Evolutionary conservation across 768 basidiomycete genomes (phyloP).

Genomic region (Tulasnella sp.): DNA sequence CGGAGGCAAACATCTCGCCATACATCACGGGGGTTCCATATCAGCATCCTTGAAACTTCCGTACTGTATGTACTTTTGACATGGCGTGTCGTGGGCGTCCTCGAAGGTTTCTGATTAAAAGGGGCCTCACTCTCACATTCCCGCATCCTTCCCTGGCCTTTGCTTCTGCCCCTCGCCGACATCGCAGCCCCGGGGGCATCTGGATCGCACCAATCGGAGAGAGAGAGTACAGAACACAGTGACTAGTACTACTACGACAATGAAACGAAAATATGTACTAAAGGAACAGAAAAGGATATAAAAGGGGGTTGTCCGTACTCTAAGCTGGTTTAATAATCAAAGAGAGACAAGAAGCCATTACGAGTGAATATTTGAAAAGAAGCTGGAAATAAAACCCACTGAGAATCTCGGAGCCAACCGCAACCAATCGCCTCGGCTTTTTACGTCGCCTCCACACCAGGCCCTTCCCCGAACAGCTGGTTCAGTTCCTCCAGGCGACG

Average conservation of each 20-base stretch:
- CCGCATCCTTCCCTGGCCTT: background rate
- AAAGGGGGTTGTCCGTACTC: background rate
- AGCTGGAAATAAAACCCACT: background rate
- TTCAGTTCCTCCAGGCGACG: slow-evolving; percentile 85
- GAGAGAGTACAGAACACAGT: background rate
- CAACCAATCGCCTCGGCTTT: background rate
- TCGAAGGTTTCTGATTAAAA: background rate
- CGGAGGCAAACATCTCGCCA: too few relatives aligned
- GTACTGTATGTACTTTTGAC: background rate
- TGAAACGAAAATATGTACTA: background rate
- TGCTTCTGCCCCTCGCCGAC: background rate
- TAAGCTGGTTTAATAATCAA: background rate
- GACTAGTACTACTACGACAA: background rate
- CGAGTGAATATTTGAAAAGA: background rate
- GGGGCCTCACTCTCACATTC: background rate
- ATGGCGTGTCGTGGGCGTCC: background rate
- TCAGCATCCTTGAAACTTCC: background rate
- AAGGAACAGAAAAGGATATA: background rate
- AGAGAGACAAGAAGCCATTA: background rate
- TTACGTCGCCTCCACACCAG: slow-evolving; percentile 14
- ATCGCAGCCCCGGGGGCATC: background rate
- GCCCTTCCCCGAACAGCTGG: slow-evolving; percentile 52
- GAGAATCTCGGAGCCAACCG: slow-evolving; percentile 2
- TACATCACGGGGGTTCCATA: background rate
- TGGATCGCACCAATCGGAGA: background rate